Conservation (phyloP, 306 rosid genomes). For the Biancaea sappan region DNA sequence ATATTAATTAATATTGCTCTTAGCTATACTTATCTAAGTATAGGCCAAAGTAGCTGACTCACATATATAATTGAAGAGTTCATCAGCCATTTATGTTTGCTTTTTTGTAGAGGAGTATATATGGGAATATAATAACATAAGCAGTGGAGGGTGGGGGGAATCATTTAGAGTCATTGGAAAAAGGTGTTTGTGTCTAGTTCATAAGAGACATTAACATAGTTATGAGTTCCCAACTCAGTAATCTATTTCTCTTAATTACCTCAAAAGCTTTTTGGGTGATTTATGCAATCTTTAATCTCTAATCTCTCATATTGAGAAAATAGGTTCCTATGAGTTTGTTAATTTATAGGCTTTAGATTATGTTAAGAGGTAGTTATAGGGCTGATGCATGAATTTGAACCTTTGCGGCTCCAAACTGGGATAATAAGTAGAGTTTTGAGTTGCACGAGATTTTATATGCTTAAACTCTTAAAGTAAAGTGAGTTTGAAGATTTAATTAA, state of each 20-base stretch:
- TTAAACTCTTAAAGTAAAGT: no score
- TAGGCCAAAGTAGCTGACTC: constrained; percentile 30
- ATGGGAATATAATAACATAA: neutral
- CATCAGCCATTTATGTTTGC: neutral
- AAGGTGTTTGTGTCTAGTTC: neutral
- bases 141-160: constrained; percentile 53
- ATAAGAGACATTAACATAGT: constrained; percentile 2
- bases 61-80: constrained; percentile 35
- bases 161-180: neutral
- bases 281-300: neutral
- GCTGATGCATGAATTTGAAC: neutral
- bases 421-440: no score
- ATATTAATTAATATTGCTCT: neutral
- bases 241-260: neutral
- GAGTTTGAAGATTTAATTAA: no score
- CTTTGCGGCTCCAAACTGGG: no score
- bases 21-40: neutral
- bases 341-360: neutral
- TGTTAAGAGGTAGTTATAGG: neutral
- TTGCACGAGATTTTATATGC: no score
- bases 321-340: neutral
- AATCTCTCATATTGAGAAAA: neutral
- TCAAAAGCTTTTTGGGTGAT: neutral
- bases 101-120: neutral
- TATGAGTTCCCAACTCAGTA: constrained; percentile 14